Percentiles rank a stretch among this genome's conserved stretches.
These are phyloP conservation scores for Penicillium sp. DNA, from an alignment of 2,329 filamentous ascomycete species.

Conservation along the genomic window DNA sequence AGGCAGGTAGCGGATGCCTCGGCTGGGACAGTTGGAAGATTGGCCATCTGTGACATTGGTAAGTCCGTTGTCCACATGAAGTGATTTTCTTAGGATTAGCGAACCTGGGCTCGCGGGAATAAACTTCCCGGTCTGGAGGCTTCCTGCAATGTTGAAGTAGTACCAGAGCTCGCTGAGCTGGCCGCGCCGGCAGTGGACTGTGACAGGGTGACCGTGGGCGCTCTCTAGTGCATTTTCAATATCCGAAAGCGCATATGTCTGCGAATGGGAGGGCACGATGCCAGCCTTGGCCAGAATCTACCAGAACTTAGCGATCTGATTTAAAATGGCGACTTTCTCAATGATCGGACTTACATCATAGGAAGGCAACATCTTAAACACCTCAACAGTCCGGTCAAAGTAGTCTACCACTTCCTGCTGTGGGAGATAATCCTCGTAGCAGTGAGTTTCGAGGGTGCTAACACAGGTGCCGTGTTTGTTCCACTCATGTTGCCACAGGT, in stretches of 20 bases:
- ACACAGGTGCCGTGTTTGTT: slow-evolving; percentile 72
- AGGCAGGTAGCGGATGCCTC: slow-evolving; percentile 61
- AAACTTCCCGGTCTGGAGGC: slow-evolving; percentile 36
- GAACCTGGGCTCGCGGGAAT: slow-evolving; percentile 35
- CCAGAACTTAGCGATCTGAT: slow-evolving; percentile 4
- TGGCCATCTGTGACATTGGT: slow-evolving; percentile 45
- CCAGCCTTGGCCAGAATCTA: slow-evolving; percentile 58
- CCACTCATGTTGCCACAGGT: slow-evolving; percentile 72
- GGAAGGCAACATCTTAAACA: slow-evolving; percentile 64
- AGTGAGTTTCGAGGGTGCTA: slow-evolving; percentile 61
- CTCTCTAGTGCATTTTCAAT: slow-evolving; percentile 57
- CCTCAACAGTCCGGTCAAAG: slow-evolving; percentile 60
- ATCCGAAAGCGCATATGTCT: slow-evolving; percentile 56
- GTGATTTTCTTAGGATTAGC: slow-evolving; percentile 1
- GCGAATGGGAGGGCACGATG: slow-evolving; percentile 49
- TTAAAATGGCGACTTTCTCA: background rate
- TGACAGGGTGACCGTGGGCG: slow-evolving; percentile 53
- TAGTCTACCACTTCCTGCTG: slow-evolving; percentile 65
- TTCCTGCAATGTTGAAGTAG: slow-evolving; percentile 58
- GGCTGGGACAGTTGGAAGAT: slow-evolving; percentile 59
- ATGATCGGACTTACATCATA: slow-evolving; percentile 48
- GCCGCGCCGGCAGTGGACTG: slow-evolving; percentile 52
- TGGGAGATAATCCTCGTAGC: slow-evolving; percentile 59
- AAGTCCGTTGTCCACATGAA: background rate
- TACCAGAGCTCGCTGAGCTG: slow-evolving; percentile 57